Evolutionary conservation across 1,284 basidiomycete genomes (phyloP), one percentile per base, ranked within the genome.

Genomic region (Chondrostereum purpureum): DNA sequence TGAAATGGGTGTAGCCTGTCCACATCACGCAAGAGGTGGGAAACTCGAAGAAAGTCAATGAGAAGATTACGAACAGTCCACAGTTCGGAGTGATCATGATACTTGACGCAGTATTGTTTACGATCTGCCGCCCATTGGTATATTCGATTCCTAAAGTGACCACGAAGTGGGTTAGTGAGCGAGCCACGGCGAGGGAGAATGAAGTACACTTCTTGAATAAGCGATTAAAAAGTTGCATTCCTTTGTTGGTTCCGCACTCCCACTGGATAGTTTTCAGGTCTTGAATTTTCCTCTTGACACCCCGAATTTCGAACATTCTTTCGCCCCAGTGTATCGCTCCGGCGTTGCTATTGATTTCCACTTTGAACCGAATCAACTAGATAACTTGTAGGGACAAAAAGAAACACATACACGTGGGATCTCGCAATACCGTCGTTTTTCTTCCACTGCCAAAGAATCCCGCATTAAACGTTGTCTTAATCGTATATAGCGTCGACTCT

Each of bases 271-370:
- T 52, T 47, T 66, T 65, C 16, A 75, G 49, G 40, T 72, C 70
- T 5, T 56, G 43, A 27, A 72, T 48, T 24, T 57, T 53, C 50
- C 65, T 68, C 47, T 58, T 62, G 33, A 64, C 58, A 0, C 71
- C 71, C 37, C 57, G 51, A 6, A 74, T 57, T 53, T 73, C 71
- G 16, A 75, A 62, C 11, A 56, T 56, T 54, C 69, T 69, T 35
- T 73, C 68, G 41, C 59, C 61, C 72, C 72, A 75, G 48, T 71
- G 61, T 36, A 75, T 72, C 4, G 60, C 62, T 1, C 69, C 72
- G 4, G 70, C 71, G 14, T 61, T 55, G 0, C 54, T n/a, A n/a
- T n/a, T n/a, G n/a, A n/a, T n/a, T n/a, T n/a, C n/a, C n/a, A n/a
- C n/a, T n/a, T n/a, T n/a, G n/a, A n/a, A n/a, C n/a, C n/a, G n/a